Conservation (phyloP, 1,284 basidiomycete species). For the Pseudozyma tsukubaensis region DNA sequence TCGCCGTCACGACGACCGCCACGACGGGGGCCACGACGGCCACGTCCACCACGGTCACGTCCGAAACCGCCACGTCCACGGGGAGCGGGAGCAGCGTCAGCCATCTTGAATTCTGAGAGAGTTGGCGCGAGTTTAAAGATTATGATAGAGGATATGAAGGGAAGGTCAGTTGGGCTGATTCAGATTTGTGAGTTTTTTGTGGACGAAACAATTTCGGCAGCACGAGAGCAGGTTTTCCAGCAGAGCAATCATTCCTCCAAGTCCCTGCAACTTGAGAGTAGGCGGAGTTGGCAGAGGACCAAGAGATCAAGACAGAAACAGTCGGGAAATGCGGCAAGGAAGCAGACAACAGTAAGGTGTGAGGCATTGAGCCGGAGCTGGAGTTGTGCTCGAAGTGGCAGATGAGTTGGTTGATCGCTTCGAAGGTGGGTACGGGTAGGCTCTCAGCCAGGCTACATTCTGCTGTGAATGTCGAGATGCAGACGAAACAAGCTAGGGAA, state of each 20-base stretch:
- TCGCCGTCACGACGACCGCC: slow-evolving; percentile 98
- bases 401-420: too few relatives aligned
- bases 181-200: background rate
- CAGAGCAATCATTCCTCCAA: background rate
- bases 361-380: too few relatives aligned
- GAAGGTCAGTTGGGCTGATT: slow-evolving; percentile 11
- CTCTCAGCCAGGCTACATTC: too few relatives aligned
- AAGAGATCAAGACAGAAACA: too few relatives aligned
- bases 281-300: background rate
- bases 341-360: too few relatives aligned
- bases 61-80: slow-evolving; percentile 74
- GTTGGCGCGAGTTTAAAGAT: background rate
- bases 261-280: background rate
- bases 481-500: too few relatives aligned
- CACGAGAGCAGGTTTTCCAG: slow-evolving; percentile 1
- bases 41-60: slow-evolving; percentile 79
- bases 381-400: too few relatives aligned
- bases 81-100: slow-evolving; percentile 67
- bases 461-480: too few relatives aligned
- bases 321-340: too few relatives aligned
- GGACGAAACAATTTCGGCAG: background rate
- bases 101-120: slow-evolving; percentile 60
- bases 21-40: slow-evolving; percentile 86
- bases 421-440: too few relatives aligned
- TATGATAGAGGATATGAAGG: background rate